A percentile compares a stretch with the other conserved stretches of the same genome.
These are phyloP conservation scores for Chlorella vulgaris DNA, from an alignment of 139 green algal genomes.

Conservation along the genomic window DNA sequence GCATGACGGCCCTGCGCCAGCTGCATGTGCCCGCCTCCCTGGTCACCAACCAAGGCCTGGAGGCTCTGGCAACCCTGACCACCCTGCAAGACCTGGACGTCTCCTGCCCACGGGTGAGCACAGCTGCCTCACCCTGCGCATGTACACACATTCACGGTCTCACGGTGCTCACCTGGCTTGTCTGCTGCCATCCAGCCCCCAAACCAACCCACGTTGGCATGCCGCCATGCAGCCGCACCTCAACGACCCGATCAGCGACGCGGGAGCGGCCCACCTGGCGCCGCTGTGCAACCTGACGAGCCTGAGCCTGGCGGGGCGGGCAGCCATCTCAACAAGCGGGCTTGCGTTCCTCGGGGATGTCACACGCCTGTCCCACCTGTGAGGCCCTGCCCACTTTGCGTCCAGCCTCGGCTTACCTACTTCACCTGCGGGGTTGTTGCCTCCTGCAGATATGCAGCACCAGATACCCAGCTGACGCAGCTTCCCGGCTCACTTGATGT, in stretches of 20 bases:
- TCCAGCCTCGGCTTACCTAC: too few species aligned
- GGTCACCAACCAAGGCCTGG: not conserved
- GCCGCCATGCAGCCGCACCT: not conserved
- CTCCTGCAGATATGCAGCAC: not conserved
- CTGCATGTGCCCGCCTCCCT: constrained; percentile 4
- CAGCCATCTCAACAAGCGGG: not conserved
- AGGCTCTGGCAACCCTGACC: not conserved
- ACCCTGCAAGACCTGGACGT: constrained; percentile 11
- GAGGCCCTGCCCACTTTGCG: too few species aligned
- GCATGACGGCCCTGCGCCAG: not conserved
- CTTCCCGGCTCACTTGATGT: not conserved
- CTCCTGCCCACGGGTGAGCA: constrained; percentile 3
- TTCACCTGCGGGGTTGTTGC: too few species aligned
- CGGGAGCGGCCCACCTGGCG: constrained; percentile 5
- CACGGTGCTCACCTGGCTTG: too few species aligned
- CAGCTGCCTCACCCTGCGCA: not conserved
- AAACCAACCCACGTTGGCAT: not conserved
- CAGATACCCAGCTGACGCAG: not conserved
- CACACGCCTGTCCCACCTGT: too few species aligned
- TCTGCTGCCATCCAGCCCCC: too few species aligned
- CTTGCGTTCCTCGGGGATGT: not conserved
- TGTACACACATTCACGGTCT: too few species aligned
- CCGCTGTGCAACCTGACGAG: not conserved
- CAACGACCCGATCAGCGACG: not conserved
- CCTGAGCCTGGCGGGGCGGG: not conserved